Evolutionary conservation across 352 stramenopile species (phyloP), one percentile per base, ranked within the genome.

Genomic region (Pythium apleroticum): DNA sequence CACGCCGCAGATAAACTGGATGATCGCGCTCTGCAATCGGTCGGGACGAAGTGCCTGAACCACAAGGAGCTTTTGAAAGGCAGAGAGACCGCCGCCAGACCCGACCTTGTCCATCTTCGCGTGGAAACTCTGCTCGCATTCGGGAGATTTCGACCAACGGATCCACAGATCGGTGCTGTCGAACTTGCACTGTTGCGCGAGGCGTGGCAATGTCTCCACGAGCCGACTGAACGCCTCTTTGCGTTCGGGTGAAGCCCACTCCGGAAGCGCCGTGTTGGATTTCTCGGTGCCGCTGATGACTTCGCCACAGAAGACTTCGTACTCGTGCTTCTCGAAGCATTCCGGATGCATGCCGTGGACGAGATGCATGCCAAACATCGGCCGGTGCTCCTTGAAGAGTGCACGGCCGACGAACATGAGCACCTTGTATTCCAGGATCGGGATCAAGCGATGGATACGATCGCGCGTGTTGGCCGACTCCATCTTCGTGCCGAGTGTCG

Each of bases 321-420:
- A 98, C 70, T 98, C 95, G 30, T 96, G 79, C 57, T 86, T 78
- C n/a, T 97, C 87, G 49, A 98, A 98, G 19, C 87, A 89, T 7
- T 98, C 86, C 0, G 74, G 70, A 53, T 97, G 90, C 89, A 98
- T 98, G 1, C 86, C 93, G 48, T 97, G 89, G 24, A 98, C 90
- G 15, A 98, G 62, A 41, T 98, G 95, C 62, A 98, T 74, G 0
- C 90, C 95, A 65, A 98, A 98, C 83, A 98, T 98, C 0, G 89
- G 82, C 0, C 94, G 79, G 53, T 98, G 90, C 49, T 93, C 90
- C 69, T 98, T 98, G 66, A 98, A 97, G 4, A 98, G 71, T 14
- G 88, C 82, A 20, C 95, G 88, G 1, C 91, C 91, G 8, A 98
- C 86, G 52, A 96, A 98, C 76, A 97, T 96, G 54, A 98, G 77